Evolutionary conservation across 345 rosid species (phyloP).

Genomic region (Anastatica hierochuntica): DNA sequence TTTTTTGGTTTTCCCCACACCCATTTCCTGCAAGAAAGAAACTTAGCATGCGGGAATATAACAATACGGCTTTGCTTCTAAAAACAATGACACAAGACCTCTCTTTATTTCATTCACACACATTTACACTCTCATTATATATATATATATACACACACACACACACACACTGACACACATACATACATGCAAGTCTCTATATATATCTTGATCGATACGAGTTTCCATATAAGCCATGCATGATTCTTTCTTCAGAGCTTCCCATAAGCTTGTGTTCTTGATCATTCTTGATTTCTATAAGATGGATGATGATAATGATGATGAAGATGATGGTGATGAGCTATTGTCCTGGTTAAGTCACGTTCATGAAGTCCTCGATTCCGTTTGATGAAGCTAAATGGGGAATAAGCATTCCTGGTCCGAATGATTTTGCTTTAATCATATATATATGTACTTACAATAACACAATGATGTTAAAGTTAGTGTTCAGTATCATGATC

Average conservation of each 20-base stretch:
- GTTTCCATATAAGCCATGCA: neutral
- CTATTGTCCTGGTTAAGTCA: constrained; percentile 4
- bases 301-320: neutral
- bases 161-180: too few relatives aligned
- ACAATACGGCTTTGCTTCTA: constrained; percentile 23
- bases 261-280: constrained; percentile 7
- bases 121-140: neutral
- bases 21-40: constrained; percentile 11
- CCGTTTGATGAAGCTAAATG: constrained; percentile 3
- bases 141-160: too few relatives aligned
- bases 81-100: constrained; percentile 22
- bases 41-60: constrained; percentile 27
- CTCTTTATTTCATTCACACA: constrained; percentile 4
- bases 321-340: neutral
- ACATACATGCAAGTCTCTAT: neutral
- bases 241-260: constrained; percentile 10
- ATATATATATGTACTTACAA: neutral
- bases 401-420: constrained; percentile 31
- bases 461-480: neutral
- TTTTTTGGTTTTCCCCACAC: neutral
- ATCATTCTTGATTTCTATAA: constrained; percentile 1
- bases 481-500: neutral
- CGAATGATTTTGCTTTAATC: neutral
- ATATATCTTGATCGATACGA: neutral
- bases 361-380: neutral